Base-by-base conservation (phyloP, 345 rosid species). In the Turnera subulata region DNA sequence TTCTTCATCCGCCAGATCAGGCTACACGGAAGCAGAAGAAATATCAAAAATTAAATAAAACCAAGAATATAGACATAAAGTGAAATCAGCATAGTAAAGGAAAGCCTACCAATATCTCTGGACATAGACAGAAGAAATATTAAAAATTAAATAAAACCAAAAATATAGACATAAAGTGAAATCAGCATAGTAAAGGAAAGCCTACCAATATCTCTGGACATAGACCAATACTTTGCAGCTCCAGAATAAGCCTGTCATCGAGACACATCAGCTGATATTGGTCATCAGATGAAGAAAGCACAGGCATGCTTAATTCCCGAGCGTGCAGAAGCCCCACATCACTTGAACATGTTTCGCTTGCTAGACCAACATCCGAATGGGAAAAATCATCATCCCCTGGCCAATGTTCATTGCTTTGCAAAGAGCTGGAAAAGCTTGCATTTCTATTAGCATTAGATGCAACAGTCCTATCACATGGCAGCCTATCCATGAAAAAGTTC, bases 201-300 rank as follows among this genome's bases (percentile, higher is more conserved):
- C 82, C 46, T 76, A 94, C 99, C 95, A 85, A 72, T 62, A 73
- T 68, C 59, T 93, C 99, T 1, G 96, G 87, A 66, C 72, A 84
- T 46, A 94, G 61, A 70, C 96, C 96, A 58, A 94, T 82, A 78
- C 91, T 84, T 58, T 84, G 88, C 6, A 89, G 71, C 81, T 94
- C 99, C 76, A 94, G 66, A 73, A 89, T 67, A 67, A 89, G 70
- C 72, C 78, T 84, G 57, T 89, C 96, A 58, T 94, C 87, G 53
- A 94, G 73, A 64, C 73, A 67, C 92, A 85, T 82, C 26, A 29
- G 69, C 56, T 81, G 90, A 83, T 93, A 93, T 63, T 85, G 86
- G 42, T 68, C 56, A 55, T 87, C 90, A 61, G 79, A 63, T 56
- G 72, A 70, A 53, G 82, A 58, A 66, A 80, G 71, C 62, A 68